Evolutionary conservation across 2,329 filamentous ascomycete species (phyloP).

Genomic region (Trichoderma simmonsii): DNA sequence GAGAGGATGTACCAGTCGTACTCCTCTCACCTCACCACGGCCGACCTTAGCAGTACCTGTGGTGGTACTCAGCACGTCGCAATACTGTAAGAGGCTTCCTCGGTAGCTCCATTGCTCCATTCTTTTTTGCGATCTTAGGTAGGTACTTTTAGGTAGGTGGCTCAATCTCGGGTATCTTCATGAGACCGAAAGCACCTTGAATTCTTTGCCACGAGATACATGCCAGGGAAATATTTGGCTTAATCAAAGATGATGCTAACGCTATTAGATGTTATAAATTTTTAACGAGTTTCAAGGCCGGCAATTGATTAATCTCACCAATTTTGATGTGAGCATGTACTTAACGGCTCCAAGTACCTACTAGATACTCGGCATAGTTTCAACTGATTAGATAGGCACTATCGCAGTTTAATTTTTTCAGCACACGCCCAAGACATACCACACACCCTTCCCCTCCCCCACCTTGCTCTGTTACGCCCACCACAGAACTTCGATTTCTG

Average conservation of each 20-base stretch:
- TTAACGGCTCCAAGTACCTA: background rate
- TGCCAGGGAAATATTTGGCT: background rate
- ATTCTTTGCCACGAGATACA: background rate
- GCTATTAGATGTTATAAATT: background rate
- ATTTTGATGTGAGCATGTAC: background rate
- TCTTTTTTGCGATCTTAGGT: background rate
- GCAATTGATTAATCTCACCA: background rate
- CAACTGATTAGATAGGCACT: background rate
- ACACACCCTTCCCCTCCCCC: slow-evolving; percentile 25
- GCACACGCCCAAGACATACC: slow-evolving; percentile 12
- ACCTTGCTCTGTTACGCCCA: slow-evolving; percentile 25
- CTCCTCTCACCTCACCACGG: background rate
- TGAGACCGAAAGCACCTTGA: background rate
- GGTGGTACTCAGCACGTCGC: background rate
- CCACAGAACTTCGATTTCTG: slow-evolving; percentile 22
- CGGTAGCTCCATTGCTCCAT: background rate
- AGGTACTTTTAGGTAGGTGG: background rate
- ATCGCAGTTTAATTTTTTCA: background rate
- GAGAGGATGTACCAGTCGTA: background rate
- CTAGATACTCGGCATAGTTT: background rate
- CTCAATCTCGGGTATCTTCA: background rate
- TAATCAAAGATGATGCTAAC: background rate
- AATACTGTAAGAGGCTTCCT: background rate
- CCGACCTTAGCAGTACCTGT: background rate
- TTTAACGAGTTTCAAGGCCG: background rate